These are phyloP conservation scores for Cicer arietinum DNA, from an alignment of 306 rosid genomes.

Conservation along the genomic window DNA sequence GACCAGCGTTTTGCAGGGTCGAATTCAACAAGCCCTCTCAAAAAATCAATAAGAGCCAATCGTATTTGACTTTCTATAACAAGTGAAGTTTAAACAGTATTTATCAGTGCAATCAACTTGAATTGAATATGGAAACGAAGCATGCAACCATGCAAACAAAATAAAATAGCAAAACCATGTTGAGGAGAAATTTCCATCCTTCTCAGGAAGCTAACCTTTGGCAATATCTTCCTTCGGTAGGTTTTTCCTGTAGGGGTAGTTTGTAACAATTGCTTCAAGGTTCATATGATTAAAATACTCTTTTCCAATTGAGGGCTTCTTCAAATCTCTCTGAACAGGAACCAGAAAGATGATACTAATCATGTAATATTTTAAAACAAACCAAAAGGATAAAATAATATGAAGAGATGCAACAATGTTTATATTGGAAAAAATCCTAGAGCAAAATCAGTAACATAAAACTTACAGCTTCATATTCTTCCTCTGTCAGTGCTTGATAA, in stretches of 20 bases:
- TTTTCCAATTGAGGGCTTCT: constrained; percentile 90
- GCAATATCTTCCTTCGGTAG: constrained; percentile 78
- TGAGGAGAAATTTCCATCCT: constrained; percentile 32
- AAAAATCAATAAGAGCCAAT: constrained; percentile 89
- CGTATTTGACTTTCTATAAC: constrained; percentile 84
- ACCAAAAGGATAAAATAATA: constrained; percentile 20
- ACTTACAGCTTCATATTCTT: constrained; percentile 97
- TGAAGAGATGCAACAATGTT: constrained; percentile 25
- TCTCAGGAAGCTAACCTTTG: constrained; percentile 67
- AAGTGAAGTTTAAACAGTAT: constrained; percentile 49
- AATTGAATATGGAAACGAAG: constrained; percentile 16
- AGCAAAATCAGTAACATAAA: constrained; percentile 27
- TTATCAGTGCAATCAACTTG: constrained; percentile 42
- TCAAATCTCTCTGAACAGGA: constrained; percentile 82
- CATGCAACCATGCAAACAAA: not conserved
- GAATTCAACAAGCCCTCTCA: constrained; percentile 94
- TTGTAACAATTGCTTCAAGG: constrained; percentile 87
- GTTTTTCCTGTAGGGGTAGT: constrained; percentile 91
- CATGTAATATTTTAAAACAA: constrained; percentile 24
- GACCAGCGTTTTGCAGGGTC: constrained; percentile 99
- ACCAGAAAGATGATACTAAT: constrained; percentile 45
- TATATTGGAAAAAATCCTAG: constrained; percentile 32
- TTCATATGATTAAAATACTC: constrained; percentile 90
- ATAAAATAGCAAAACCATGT: constrained; percentile 30
- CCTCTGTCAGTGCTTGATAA: constrained; percentile 85